Evolutionary conservation across 2,329 filamentous ascomycete species (phyloP).

Genomic region (Colletotrichum tofieldiae): DNA sequence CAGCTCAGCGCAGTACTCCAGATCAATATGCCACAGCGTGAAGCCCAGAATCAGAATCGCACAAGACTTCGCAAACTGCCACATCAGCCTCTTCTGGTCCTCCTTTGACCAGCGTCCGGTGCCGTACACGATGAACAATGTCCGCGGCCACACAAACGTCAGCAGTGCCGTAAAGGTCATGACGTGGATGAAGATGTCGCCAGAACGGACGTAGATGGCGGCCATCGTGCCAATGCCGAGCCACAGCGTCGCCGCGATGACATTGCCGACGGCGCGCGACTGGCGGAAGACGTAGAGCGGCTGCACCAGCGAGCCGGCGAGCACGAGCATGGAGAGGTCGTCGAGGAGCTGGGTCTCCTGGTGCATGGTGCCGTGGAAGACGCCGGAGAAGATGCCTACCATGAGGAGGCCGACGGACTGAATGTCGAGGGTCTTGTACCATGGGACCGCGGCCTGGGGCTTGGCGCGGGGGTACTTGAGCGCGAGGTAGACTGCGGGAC

Average conservation of each 20-base stretch:
- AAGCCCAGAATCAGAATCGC: slow-evolving; percentile 62
- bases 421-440: slow-evolving; percentile 55
- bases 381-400: slow-evolving; percentile 60
- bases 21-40: slow-evolving; percentile 71
- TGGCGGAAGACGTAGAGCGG: slow-evolving; percentile 63
- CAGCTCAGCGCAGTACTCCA: slow-evolving; percentile 66
- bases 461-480: slow-evolving; percentile 54
- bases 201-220: slow-evolving; percentile 59
- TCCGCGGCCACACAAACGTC: slow-evolving; percentile 51
- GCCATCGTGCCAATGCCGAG: slow-evolving; percentile 59
- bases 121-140: slow-evolving; percentile 54
- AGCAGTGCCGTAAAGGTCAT: slow-evolving; percentile 55
- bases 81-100: slow-evolving; percentile 47
- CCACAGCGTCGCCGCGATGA: slow-evolving; percentile 57
- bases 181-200: slow-evolving; percentile 61
- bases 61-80: slow-evolving; percentile 50
- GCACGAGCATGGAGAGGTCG: slow-evolving; percentile 72
- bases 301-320: slow-evolving; percentile 67
- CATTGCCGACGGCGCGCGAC: slow-evolving; percentile 50
- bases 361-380: slow-evolving; percentile 63
- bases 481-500: slow-evolving; percentile 57
- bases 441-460: slow-evolving; percentile 50
- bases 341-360: slow-evolving; percentile 64
- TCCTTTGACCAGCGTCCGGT: slow-evolving; percentile 49
- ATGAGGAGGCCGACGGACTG: slow-evolving; percentile 59